Evolutionary conservation across 202 grass and related monocot genomes (phyloP).

Genomic region (Schoenoplectus triqueter): DNA sequence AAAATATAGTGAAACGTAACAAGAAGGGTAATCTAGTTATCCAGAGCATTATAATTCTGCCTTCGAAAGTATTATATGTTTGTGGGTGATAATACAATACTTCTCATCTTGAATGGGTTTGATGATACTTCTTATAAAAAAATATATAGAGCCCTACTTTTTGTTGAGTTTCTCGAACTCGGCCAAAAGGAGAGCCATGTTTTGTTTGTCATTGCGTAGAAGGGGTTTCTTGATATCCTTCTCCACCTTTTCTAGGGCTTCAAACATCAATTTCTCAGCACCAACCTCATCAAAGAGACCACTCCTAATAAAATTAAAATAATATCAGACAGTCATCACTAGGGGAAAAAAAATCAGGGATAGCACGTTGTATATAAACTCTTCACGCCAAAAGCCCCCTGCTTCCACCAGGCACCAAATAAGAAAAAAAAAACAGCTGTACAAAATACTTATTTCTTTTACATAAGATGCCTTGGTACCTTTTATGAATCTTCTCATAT

Average conservation of each 20-base stretch:
- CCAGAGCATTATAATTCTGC: background rate
- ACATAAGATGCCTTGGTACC: background rate
- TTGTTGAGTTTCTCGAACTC: constrained; percentile 95
- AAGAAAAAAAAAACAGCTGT: constrained; percentile 16
- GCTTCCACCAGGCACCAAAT: background rate
- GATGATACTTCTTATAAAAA: constrained; percentile 19
- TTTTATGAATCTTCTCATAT: background rate
- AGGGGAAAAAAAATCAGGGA: background rate
- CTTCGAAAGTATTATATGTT: background rate
- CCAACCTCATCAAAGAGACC: constrained; percentile 71
- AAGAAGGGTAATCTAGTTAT: background rate
- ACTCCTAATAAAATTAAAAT: constrained; percentile 59
- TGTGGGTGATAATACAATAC: background rate
- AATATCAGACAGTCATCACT: background rate
- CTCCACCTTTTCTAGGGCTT: constrained; percentile 90
- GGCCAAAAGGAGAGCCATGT: constrained; percentile 67
- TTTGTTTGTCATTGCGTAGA: constrained; percentile 89
- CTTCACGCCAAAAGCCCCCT: background rate
- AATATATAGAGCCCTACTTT: constrained; percentile 55
- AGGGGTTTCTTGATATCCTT: constrained; percentile 96
- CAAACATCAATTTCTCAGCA: constrained; percentile 79
- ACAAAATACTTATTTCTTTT: background rate
- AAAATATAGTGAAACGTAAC: background rate
- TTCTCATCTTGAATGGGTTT: constrained; percentile 16
- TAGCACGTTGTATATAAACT: background rate